Base-by-base conservation (phyloP, 345 rosid species). In the Eutrema heterophyllum region DNA sequence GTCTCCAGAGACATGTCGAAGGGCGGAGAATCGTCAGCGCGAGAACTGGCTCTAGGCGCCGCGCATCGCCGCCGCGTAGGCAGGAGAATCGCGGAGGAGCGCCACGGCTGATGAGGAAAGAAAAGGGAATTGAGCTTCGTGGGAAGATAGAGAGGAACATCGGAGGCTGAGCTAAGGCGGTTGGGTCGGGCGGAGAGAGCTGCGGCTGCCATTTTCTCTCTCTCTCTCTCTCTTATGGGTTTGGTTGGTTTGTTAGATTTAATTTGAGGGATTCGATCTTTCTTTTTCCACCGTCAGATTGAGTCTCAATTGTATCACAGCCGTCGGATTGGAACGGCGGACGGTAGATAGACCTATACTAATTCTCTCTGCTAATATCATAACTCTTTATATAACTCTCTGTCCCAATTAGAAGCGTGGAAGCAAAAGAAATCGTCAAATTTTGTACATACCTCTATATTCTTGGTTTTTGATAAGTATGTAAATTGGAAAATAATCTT, bases 1-100 rank as follows among this genome's bases (percentile, higher is more conserved):
- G 74, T 87, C 83, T 95, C 99, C 49, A 92, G 87, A 26, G 99
- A 95, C 99, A 92, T 95, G 83, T 88, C 97, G 70, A 76, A 91
- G 39, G 96, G 92, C 18, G 97, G 92, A 2, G 99, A 88, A 78
- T 95, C 99, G 40, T 92, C 97, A 14, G 97, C 93, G 40, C 91
- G 81, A 26, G 90, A 88, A 55, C 93, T 86, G 9, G 97, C 91
- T 69, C 76, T 75, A 27, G 75, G 77, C 6, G 79, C 71, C 7
- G 80, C 64, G 62, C 73, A 66, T 16, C 59, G 52, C 45, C 89
- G 87, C 54, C 84, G 86, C 51, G 74, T 40, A 7, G 80, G 75
- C 18, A 75, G 43, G 14, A 79, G 74, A 60, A 54, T 46, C 3
- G 73, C 24, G 3, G 80, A n/a, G 55, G 74, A 57, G 57, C 92